Evolutionary conservation across 1,284 basidiomycete species (phyloP).

Genomic region (Retiboletus fuscus): DNA sequence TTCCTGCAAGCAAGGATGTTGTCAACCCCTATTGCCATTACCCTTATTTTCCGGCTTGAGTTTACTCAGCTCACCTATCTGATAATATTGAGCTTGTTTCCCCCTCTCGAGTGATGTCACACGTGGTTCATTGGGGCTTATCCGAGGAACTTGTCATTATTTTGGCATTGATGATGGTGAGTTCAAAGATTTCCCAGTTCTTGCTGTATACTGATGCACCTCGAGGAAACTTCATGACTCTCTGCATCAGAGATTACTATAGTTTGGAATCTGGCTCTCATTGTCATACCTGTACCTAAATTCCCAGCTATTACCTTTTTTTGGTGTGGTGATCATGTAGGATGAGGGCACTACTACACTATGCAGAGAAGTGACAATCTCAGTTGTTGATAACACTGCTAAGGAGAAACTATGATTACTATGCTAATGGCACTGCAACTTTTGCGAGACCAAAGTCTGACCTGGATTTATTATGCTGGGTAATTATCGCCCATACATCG

Average conservation of each 20-base stretch:
- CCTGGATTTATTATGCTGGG: not conserved
- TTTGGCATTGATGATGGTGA: not conserved
- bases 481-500: not conserved
- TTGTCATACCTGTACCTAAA: too few relatives aligned
- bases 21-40: not conserved
- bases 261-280: too few relatives aligned
- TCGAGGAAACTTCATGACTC: not conserved
- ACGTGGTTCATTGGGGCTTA: not conserved
- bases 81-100: not conserved
- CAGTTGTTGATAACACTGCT: too few relatives aligned
- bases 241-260: not conserved
- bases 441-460: too few relatives aligned
- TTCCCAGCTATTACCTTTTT: too few relatives aligned
- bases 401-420: too few relatives aligned
- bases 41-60: not conserved
- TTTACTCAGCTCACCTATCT: slow-evolving; percentile 1
- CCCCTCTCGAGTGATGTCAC: not conserved
- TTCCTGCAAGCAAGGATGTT: not conserved
- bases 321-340: too few relatives aligned
- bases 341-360: too few relatives aligned
- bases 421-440: too few relatives aligned
- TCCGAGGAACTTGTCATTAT: not conserved
- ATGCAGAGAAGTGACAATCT: too few relatives aligned
- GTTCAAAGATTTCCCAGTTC: not conserved
- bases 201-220: not conserved